phyloP scores from a whole-genome alignment of 352 stramenopile genomes.

The Sclerospora graminicola region DNA sequence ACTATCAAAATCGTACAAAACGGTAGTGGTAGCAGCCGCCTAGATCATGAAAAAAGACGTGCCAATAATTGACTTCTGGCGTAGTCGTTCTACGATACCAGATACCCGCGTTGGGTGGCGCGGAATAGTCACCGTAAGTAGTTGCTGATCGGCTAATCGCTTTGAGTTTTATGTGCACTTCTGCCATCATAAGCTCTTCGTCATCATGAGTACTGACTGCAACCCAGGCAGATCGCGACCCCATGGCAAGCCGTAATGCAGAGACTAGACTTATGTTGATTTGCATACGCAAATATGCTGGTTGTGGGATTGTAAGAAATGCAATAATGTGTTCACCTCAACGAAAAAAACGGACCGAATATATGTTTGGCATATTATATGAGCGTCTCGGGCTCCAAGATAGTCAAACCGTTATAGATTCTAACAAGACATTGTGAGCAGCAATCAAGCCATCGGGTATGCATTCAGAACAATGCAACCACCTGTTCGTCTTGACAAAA shows the following conservation, averaged over 20 bases:
- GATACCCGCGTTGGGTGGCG: conserved; percentile 37
- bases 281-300: conserved; percentile 9
- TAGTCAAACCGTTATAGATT: conserved; percentile 32
- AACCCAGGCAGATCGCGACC: conserved; percentile 23
- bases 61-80: conserved; percentile 16
- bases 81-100: conserved; percentile 27
- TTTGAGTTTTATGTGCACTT: conserved; percentile 22
- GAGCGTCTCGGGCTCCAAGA: conserved; percentile 27
- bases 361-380: conserved; percentile 42
- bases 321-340: background rate
- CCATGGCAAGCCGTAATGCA: conserved; percentile 13
- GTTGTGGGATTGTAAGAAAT: too few species aligned
- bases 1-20: conserved; percentile 15
- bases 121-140: conserved; percentile 48
- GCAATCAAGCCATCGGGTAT: background rate
- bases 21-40: background rate
- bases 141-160: conserved; percentile 1
- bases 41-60: background rate
- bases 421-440: conserved; percentile 21
- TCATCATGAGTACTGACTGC: too few species aligned
- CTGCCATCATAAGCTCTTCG: conserved; percentile 29
- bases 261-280: conserved; percentile 1
- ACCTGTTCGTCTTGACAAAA: conserved; percentile 53
- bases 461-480: background rate
- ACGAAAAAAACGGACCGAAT: conserved; percentile 36